phyloP scores from a whole-genome alignment of 176 grass and related monocot genomes.

The Eremochloa ophiuroides region DNA sequence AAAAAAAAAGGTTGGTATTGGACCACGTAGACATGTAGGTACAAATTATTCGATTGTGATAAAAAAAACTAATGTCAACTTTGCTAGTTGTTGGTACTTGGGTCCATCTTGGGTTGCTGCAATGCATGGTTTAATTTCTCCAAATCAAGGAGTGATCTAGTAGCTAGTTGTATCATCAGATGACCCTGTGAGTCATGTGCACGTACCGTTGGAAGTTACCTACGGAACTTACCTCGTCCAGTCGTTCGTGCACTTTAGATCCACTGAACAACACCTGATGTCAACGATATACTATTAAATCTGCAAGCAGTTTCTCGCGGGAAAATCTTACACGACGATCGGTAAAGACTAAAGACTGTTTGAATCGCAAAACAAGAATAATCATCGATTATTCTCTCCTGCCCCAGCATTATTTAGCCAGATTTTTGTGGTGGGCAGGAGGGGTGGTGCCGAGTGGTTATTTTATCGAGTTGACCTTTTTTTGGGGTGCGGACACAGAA shows the following conservation, averaged over 20 bases:
- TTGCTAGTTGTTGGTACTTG: too few species aligned
- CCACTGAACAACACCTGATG: not conserved
- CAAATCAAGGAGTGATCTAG: too few species aligned
- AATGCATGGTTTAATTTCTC: too few species aligned
- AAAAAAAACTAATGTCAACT: too few species aligned
- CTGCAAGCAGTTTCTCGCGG: not conserved
- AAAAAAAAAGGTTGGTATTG: too few species aligned
- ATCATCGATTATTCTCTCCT: not conserved
- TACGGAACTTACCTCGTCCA: not conserved
- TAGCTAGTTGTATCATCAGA: too few species aligned
- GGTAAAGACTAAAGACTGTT: conserved; percentile 28
- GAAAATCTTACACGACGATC: not conserved
- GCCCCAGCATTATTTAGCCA: not conserved
- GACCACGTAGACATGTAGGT: too few species aligned
- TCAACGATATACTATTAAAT: conserved; percentile 28
- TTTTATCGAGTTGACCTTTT: conserved; percentile 20
- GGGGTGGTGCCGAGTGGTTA: not conserved
- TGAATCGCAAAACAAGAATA: conserved; percentile 34
- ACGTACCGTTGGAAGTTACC: not conserved
- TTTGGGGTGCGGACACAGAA: not conserved
- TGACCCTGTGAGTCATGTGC: too few species aligned
- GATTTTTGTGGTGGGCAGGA: not conserved
- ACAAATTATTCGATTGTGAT: too few species aligned
- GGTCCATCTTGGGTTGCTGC: too few species aligned
- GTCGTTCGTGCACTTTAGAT: not conserved